Base-by-base conservation (phyloP, 139 green algal genomes). In the Chlorella sp. region DNA sequence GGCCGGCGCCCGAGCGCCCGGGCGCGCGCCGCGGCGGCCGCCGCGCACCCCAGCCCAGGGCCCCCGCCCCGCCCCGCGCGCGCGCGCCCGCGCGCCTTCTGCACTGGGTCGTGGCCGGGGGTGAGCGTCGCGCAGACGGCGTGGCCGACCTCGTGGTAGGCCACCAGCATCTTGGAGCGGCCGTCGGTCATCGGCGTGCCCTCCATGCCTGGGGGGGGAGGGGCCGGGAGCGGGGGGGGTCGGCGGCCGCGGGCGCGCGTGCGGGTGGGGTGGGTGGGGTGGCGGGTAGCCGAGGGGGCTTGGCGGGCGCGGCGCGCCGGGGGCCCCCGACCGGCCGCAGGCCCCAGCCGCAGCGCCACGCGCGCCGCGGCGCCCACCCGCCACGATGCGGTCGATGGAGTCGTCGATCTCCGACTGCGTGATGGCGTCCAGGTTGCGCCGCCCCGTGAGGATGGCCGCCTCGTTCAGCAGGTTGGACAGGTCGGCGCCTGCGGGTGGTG, bases 391-490 rank as follows among this genome's bases (percentile, higher is more conserved):
- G 86, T 99, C 96, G 48, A 99, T 92, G 48, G 90, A 91, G 82
- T 97, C 93, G 70, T 99, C 96, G 64, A 99, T 95, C 92, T 99
- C 96, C 73, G 89, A 82, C 64, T 85, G 82, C 53, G 68, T 83
- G 58, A 97, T 93, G 71, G 84, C 86, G 73, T 81, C 77, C 84
- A 94, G 95, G 73, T 80, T 88, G 50, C 96, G 87, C 17, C 96
- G 84, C 11, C 96, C 96, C 8, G 96, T 91, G 58, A 99, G 86
- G 79, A 99, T 99, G 67, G 96, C 96, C 0, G 96, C 93, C 93
- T 99, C 96, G 78, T 99, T 99, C 74, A 99, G 86, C 83, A 99
- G 87, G 90, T 99, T 99, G 77, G 95, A 88, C 66, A 99, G 87
- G 82, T 99, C 97, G 73, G 96, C 96, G 62, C 96, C 93, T 77